phyloP scores from a whole-genome alignment of 2,329 filamentous ascomycete genomes.

The Calonectria pauciramosa region DNA sequence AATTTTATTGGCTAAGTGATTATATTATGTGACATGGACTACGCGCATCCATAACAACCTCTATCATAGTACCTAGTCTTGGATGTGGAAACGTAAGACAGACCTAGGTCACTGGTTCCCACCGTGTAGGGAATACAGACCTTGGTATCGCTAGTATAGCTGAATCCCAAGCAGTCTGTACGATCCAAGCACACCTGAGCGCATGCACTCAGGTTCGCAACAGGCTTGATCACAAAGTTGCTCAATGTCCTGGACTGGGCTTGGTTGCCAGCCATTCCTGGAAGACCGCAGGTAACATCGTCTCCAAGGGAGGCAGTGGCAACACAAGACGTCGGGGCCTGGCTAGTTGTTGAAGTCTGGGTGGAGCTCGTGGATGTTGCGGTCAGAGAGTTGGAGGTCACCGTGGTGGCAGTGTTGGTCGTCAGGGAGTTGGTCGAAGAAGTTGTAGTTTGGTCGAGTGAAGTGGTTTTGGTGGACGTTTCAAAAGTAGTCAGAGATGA shows the following conservation, averaged over 20 bases:
- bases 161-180: constrained; percentile 32
- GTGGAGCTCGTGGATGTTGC: not conserved
- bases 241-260: constrained; percentile 26
- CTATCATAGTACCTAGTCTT: constrained; percentile 33
- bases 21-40: not conserved
- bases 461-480: not conserved
- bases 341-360: constrained; percentile 6
- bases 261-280: constrained; percentile 32
- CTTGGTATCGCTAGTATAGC: constrained; percentile 25
- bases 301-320: constrained; percentile 27
- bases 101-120: constrained; percentile 24
- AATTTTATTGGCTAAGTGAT: not conserved
- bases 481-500: not conserved
- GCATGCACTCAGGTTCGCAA: constrained; percentile 32
- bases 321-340: constrained; percentile 15
- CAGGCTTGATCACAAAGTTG: constrained; percentile 31
- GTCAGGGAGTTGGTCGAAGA: not conserved
- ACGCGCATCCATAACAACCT: constrained; percentile 33
- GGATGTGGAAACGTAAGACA: constrained; percentile 24
- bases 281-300: constrained; percentile 33
- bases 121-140: constrained; percentile 29
- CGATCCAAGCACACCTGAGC: constrained; percentile 31
- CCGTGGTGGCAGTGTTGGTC: not conserved
- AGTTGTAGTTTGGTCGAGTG: not conserved
- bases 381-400: not conserved